phyloP scores from a whole-genome alignment of 2,329 filamentous ascomycete genomes.

The Phyllachora maydis region DNA sequence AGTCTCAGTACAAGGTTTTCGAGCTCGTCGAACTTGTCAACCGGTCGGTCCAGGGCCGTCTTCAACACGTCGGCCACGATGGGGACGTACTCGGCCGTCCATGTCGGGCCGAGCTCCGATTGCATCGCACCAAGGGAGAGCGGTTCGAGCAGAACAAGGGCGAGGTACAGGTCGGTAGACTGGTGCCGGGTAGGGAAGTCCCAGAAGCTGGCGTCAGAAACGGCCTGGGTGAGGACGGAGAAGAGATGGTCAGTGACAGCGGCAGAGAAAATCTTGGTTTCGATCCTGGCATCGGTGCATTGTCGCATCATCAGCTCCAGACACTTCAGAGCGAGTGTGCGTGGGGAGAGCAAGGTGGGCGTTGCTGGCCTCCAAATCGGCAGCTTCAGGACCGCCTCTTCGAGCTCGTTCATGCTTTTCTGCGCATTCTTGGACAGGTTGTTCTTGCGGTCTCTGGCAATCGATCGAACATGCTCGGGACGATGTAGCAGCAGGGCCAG shows the following conservation, averaged over 20 bases:
- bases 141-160: slow-evolving; percentile 28
- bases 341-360: slow-evolving; percentile 34
- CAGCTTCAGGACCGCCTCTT: slow-evolving; percentile 26
- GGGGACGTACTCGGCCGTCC: slow-evolving; percentile 27
- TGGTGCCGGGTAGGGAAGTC: slow-evolving; percentile 12
- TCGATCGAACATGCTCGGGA: slow-evolving; percentile 30
- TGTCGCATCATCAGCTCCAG: slow-evolving; percentile 35
- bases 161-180: slow-evolving; percentile 20
- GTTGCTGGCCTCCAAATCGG: slow-evolving; percentile 36
- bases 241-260: slow-evolving; percentile 27
- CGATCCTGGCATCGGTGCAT: slow-evolving; percentile 23
- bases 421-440: slow-evolving; percentile 51
- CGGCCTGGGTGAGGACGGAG: slow-evolving; percentile 16
- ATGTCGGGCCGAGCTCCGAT: slow-evolving; percentile 17
- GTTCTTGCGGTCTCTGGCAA: slow-evolving; percentile 42
- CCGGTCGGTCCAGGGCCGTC: slow-evolving; percentile 13
- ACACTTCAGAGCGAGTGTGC: slow-evolving; percentile 40
- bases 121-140: slow-evolving; percentile 26
- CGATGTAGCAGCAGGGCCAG: slow-evolving; percentile 31
- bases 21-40: slow-evolving; percentile 16
- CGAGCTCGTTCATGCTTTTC: slow-evolving; percentile 30
- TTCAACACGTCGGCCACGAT: slow-evolving; percentile 26
- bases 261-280: slow-evolving; percentile 24
- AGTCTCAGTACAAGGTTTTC: slow-evolving; percentile 40
- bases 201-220: slow-evolving; percentile 13